Evolutionary conservation across 2,329 filamentous ascomycete species (phyloP).

Genomic region (Emergomyces orientalis): DNA sequence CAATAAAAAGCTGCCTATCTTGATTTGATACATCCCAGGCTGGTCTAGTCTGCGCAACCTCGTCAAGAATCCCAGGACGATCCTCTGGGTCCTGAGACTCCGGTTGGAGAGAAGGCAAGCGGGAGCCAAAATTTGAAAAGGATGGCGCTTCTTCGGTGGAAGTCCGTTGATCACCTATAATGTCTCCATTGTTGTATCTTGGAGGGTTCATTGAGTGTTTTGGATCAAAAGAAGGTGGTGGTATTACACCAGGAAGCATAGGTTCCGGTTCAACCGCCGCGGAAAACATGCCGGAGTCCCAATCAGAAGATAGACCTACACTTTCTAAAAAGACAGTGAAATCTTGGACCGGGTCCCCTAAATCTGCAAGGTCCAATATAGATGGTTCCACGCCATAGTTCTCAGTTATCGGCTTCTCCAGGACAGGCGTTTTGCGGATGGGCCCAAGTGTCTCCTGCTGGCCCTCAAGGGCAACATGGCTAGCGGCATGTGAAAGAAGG

Average conservation of each 20-base stretch:
- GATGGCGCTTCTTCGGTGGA: conserved; percentile 35
- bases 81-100: conserved; percentile 39
- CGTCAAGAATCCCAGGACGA: conserved; percentile 34
- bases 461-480: conserved; percentile 40
- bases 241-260: conserved; percentile 28
- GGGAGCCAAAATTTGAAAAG: conserved; percentile 42
- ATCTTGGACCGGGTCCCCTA: conserved; percentile 42
- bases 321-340: conserved; percentile 42
- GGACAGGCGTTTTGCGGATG: conserved; percentile 28
- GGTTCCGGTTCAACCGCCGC: conserved; percentile 32
- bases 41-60: conserved; percentile 30
- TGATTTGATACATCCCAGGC: conserved; percentile 41
- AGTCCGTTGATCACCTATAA: conserved; percentile 31
- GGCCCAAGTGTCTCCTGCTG: conserved; percentile 34
- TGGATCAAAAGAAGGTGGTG: conserved; percentile 29
- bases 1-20: conserved; percentile 37
- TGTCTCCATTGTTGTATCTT: conserved; percentile 33
- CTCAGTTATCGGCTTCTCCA: conserved; percentile 33
- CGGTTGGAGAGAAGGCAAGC: conserved; percentile 40
- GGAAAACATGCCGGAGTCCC: conserved; percentile 41
- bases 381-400: conserved; percentile 38
- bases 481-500: conserved; percentile 41
- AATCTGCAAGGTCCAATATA: conserved; percentile 38
- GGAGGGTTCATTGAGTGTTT: conserved; percentile 24
- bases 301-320: conserved; percentile 42